phyloP scores from a whole-genome alignment of 1,139 yeast species.

The Taphrina flavorubra region DNA sequence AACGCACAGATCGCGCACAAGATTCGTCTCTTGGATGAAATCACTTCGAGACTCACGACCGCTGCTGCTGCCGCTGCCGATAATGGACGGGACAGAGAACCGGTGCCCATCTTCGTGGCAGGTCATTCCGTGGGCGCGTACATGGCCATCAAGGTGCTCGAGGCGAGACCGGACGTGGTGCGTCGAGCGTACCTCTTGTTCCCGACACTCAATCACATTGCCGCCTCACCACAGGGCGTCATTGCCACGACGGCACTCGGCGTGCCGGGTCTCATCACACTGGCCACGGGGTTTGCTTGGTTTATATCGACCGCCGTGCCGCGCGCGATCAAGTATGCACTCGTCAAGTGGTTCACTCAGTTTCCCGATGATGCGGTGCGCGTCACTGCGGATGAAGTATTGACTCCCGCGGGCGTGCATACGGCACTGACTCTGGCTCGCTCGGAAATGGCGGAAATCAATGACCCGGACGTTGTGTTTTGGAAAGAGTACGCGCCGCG shows the following conservation, averaged over 20 bases:
- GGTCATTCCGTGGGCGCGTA: conserved; percentile 39
- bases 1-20: conserved; percentile 35
- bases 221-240: conserved; percentile 30
- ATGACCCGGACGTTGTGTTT: conserved; percentile 25
- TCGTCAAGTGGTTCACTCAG: conserved; percentile 11
- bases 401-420: conserved; percentile 14
- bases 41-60: background rate
- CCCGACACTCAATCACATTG: conserved; percentile 33
- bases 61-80: no score
- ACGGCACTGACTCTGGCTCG: conserved; percentile 32
- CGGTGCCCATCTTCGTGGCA: conserved; percentile 20
- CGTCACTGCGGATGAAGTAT: conserved; percentile 25
- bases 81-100: background rate
- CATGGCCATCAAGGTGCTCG: conserved; percentile 32
- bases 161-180: conserved; percentile 22
- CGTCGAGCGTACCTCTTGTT: conserved; percentile 21
- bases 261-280: conserved; percentile 20
- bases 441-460: conserved; percentile 31
- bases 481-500: conserved; percentile 17
- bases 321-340: background rate
- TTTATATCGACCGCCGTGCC: conserved; percentile 10
- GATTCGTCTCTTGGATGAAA: conserved; percentile 8
- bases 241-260: conserved; percentile 6
- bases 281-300: conserved; percentile 16
- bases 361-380: conserved; percentile 30